Percentiles rank a stretch among this genome's conserved stretches.
Evolutionary conservation across 2,329 filamentous ascomycete genomes (phyloP).

Genomic region (Aspergillus sp.): DNA sequence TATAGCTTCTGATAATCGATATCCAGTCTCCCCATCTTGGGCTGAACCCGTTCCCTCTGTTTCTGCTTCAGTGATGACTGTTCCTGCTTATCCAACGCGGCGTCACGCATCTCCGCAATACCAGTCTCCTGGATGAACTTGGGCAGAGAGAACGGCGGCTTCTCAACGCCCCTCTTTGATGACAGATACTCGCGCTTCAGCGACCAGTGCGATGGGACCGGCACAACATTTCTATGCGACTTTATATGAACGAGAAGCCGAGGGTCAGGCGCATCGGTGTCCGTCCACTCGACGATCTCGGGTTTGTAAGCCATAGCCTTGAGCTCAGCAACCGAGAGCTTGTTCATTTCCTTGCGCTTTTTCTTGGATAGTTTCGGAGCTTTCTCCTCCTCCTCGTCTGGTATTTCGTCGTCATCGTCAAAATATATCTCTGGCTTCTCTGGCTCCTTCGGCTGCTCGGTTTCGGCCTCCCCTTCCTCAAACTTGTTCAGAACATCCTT

Average conservation of each 20-base stretch:
- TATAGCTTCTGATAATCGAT: slow-evolving; percentile 98
- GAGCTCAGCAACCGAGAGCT: slow-evolving; percentile 86
- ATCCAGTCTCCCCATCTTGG: slow-evolving; percentile 93
- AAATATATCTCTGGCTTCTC: slow-evolving; percentile 82
- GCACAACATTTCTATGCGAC: slow-evolving; percentile 86
- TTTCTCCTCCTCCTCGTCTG: slow-evolving; percentile 57
- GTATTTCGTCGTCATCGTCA: slow-evolving; percentile 75
- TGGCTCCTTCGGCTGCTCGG: slow-evolving; percentile 52
- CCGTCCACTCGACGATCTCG: slow-evolving; percentile 95
- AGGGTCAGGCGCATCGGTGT: slow-evolving; percentile 83
- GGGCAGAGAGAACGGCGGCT: slow-evolving; percentile 81
- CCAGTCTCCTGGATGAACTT: slow-evolving; percentile 97
- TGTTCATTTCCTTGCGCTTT: slow-evolving; percentile 83
- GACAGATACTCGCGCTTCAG: slow-evolving; percentile 95
- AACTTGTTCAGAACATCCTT: slow-evolving; percentile 77
- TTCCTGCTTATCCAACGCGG: slow-evolving; percentile 89
- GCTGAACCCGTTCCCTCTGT: slow-evolving; percentile 84
- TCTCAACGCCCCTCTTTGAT: slow-evolving; percentile 93
- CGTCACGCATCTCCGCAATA: slow-evolving; percentile 96
- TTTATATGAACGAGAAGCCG: slow-evolving; percentile 88
- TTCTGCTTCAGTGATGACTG: slow-evolving; percentile 89
- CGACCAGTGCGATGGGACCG: slow-evolving; percentile 88
- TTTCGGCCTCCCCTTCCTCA: slow-evolving; percentile 54
- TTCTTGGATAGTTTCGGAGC: slow-evolving; percentile 80
- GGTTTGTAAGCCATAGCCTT: slow-evolving; percentile 86